Evolutionary conservation across 2,329 filamentous ascomycete species (phyloP).

Genomic region (Knoxdaviesia capensis): DNA sequence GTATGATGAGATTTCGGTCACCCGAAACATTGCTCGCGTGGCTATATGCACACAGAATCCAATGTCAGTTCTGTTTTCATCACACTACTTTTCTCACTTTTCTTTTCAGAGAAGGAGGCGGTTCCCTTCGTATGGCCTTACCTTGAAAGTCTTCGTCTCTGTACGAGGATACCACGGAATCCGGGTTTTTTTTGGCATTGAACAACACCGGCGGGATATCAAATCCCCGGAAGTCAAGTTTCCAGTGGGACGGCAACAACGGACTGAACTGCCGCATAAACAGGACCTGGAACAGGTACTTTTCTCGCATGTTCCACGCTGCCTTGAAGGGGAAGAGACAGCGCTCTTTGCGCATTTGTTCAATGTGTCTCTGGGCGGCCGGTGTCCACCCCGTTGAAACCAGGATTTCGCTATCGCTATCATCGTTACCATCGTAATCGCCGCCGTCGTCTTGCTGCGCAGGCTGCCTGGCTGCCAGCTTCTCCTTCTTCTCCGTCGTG

Average conservation of each 20-base stretch:
- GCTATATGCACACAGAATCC: background rate
- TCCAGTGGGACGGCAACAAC: conserved; percentile 19
- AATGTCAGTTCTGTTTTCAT: background rate
- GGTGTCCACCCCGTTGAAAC: too few species aligned
- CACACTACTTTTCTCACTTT: background rate
- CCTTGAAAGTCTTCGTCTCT: conserved; percentile 13
- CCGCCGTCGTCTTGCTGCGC: background rate
- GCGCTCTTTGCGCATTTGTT: too few species aligned
- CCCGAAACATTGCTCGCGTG: background rate
- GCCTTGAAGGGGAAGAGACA: conserved; percentile 9
- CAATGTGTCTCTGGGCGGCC: too few species aligned
- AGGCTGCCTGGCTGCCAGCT: too few species aligned
- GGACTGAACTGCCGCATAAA: conserved; percentile 20
- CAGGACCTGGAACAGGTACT: conserved; percentile 18
- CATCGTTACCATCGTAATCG: conserved; percentile 1
- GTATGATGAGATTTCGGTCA: too few species aligned
- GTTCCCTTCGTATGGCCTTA: conserved; percentile 5
- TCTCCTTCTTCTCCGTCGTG: too few species aligned
- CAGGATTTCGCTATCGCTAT: too few species aligned
- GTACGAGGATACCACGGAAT: too few species aligned
- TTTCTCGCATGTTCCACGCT: too few species aligned
- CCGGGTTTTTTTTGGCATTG: too few species aligned
- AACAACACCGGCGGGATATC: too few species aligned
- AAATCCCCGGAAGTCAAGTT: conserved; percentile 16
- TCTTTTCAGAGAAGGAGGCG: background rate